Evolutionary conservation across 441 rosid species (phyloP), one percentile per base, ranked within the genome.

Genomic region (Bocquillonia castaneifolia): DNA sequence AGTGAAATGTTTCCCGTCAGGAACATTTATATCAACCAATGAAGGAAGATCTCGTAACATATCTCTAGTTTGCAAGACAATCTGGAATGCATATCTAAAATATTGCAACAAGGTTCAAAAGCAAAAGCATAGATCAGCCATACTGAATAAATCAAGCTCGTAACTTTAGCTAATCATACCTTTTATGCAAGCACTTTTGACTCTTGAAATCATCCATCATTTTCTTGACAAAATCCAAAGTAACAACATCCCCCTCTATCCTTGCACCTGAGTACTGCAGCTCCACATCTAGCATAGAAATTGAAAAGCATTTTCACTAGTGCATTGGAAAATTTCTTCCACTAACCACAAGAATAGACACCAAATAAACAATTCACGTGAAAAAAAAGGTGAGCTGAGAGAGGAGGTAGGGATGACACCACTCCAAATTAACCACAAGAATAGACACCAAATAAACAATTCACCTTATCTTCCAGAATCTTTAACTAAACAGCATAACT

Each of bases 141-240:
- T 23, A 65, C 12, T 55, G 37, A 15, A 44, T 50, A 59, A 63
- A 67, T 57, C 44, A 73, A 66, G 36, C 28, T 58, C 53, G 66
- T 67, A 66, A 72, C 29, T 52, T 68, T 48, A 32, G 42, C 37
- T 5, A 52, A 58, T 72, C 74, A 37, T 66, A 94, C 97, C 98
- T 70, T 82, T 88, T 92, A 77, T 92, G 98, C 67, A 94, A 79
- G 81, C 80, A 83, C 76, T 90, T 92, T 44, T 94, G 92, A 71
- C 83, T 83, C 84, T 82, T 90, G 84, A 94, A 94, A 64, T 92
- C 97, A 29, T 90, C 97, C 87, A 92, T 84, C 98, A 94, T 90
- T 71, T 83, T 86, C 82, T 84, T 86, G 72, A 94, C 90, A 83
- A 94, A 94, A 73, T 92, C 97, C 78, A 90, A 81, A 50, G 99